Evolutionary conservation across 441 rosid genomes (phyloP).

Genomic region (Gossypium davidsonii): DNA sequence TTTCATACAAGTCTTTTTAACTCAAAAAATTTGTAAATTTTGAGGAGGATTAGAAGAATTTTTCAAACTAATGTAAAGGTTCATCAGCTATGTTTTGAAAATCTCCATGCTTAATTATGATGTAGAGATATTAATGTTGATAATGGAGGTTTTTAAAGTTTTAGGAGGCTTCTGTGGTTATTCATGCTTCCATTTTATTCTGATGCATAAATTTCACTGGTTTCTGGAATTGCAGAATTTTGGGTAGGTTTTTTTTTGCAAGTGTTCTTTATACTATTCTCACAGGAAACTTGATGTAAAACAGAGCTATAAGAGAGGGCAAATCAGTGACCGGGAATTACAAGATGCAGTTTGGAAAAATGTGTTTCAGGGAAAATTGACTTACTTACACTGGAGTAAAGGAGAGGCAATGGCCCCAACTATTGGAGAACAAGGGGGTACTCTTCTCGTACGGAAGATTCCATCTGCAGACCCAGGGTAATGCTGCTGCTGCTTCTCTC

Average conservation of each 20-base stretch:
- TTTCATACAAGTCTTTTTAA: neutral
- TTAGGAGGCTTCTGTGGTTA: neutral
- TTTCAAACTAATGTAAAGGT: neutral
- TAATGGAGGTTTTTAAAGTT: neutral
- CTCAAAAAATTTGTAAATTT: neutral
- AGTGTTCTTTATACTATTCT: slow-evolving; percentile 16
- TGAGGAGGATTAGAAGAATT: neutral
- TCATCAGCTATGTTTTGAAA: neutral
- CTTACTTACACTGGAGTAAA: slow-evolving; percentile 66
- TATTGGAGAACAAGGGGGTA: slow-evolving; percentile 51
- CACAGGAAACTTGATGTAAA: slow-evolving; percentile 16
- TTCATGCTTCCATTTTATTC: neutral
- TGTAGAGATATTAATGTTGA: neutral
- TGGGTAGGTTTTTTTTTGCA: neutral
- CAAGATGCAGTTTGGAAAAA: slow-evolving; percentile 54
- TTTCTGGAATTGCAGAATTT: neutral
- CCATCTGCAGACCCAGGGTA: slow-evolving; percentile 58
- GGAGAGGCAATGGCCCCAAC: slow-evolving; percentile 68
- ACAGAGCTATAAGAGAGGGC: slow-evolving; percentile 62
- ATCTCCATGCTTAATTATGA: neutral
- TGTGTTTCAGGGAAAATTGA: slow-evolving; percentile 66
- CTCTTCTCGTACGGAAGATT: slow-evolving; percentile 87
- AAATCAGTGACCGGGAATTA: slow-evolving; percentile 47
- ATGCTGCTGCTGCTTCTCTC: slow-evolving; percentile 2
- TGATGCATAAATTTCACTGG: neutral